A percentile compares a stretch with the other conserved stretches of the same genome.
These are phyloP conservation scores for Jaapia argillacea DNA, from an alignment of 768 basidiomycete genomes.

Conservation along the genomic window DNA sequence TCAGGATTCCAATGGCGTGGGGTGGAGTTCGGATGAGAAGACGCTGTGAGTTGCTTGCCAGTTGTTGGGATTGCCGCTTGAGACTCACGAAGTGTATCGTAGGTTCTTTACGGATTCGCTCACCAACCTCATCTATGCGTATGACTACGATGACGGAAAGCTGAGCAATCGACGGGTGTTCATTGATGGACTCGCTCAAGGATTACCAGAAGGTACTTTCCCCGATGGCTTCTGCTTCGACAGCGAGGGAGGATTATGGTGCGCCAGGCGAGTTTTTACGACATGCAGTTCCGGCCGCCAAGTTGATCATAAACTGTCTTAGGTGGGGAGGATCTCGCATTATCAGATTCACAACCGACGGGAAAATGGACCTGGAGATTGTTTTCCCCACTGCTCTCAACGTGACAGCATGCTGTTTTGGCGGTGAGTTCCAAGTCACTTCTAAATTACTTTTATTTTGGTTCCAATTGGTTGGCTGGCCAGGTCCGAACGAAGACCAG, in stretches of 20 bases:
- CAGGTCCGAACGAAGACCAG: constrained; percentile 51
- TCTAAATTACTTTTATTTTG: constrained; percentile 1
- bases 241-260: constrained; percentile 54
- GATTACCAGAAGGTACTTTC: constrained; percentile 37
- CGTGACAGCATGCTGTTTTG: constrained; percentile 62
- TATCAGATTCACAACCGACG: constrained; percentile 43
- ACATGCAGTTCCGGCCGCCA: neutral
- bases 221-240: constrained; percentile 65
- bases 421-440: too few relatives aligned
- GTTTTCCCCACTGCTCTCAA: constrained; percentile 52
- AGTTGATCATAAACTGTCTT: constrained; percentile 6
- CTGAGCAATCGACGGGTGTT: constrained; percentile 46
- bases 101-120: constrained; percentile 68
- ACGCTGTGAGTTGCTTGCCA: constrained; percentile 39
- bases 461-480: constrained; percentile 1
- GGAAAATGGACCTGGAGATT: constrained; percentile 45
- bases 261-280: constrained; percentile 35
- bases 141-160: constrained; percentile 49
- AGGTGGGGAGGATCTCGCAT: constrained; percentile 62
- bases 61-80: too few relatives aligned
- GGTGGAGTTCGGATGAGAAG: constrained; percentile 52
- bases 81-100: constrained; percentile 1
- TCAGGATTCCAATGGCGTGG: constrained; percentile 54
- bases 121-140: constrained; percentile 55
- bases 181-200: constrained; percentile 45